A percentile compares a stretch with the other conserved stretches of the same genome.
Evolutionary conservation across 805 yeast species (phyloP).

Genomic region (Wickerhamiella spandovensis): DNA sequence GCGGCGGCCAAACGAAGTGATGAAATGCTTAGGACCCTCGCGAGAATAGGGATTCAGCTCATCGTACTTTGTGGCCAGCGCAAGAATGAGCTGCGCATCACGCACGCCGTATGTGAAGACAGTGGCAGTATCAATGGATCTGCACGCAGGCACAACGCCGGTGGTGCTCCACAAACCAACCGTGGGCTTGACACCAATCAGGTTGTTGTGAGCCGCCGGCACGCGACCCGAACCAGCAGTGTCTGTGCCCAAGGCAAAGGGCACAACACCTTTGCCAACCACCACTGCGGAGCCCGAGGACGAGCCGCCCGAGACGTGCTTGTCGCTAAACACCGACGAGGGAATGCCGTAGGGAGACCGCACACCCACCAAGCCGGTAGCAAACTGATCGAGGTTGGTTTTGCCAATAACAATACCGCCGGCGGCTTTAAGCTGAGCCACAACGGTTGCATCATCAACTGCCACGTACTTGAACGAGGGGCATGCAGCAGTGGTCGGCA

Average conservation of each 20-base stretch:
- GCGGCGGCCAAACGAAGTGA: conserved; percentile 40
- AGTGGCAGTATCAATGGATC: conserved; percentile 84
- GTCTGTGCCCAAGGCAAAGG: conserved; percentile 84
- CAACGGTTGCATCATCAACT: conserved; percentile 59
- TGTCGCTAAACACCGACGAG: conserved; percentile 57
- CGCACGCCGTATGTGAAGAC: conserved; percentile 61
- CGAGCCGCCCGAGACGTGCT: conserved; percentile 89
- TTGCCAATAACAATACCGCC: conserved; percentile 93
- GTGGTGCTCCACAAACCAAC: conserved; percentile 71
- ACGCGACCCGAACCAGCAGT: conserved; percentile 98
- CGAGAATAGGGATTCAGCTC: conserved; percentile 71
- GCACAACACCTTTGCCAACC: conserved; percentile 82
- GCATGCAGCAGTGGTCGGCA: conserved; percentile 90
- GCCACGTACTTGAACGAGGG: conserved; percentile 70
- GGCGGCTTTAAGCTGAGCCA: conserved; percentile 55
- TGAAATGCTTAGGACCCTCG: conserved; percentile 52
- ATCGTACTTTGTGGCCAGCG: conserved; percentile 61
- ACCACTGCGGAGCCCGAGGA: conserved; percentile 92
- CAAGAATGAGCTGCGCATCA: conserved; percentile 74
- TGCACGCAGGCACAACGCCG: conserved; percentile 98
- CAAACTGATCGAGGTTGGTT: conserved; percentile 93
- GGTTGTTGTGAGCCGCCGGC: conserved; percentile 87
- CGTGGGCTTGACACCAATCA: conserved; percentile 87
- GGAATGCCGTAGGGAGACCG: conserved; percentile 92
- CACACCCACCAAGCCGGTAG: conserved; percentile 92